phyloP scores from a whole-genome alignment of 768 basidiomycete genomes.

The Lyophyllum semitale region DNA sequence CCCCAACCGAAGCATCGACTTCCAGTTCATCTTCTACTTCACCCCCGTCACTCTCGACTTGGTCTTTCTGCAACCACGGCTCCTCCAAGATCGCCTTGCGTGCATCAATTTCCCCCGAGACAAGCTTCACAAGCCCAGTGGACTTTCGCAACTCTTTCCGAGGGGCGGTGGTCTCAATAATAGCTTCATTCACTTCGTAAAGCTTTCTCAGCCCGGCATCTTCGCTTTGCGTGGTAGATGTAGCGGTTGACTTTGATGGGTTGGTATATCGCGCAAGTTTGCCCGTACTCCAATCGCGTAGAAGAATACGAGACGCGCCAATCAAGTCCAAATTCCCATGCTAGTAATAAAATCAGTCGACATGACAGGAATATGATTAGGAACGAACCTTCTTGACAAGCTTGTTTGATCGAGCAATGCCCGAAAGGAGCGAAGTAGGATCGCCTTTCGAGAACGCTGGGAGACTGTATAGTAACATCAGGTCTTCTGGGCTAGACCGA shows the following conservation, averaged over 20 bases:
- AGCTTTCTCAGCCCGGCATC: slow-evolving; percentile 25
- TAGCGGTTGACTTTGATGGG: slow-evolving; percentile 36
- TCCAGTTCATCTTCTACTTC: slow-evolving; percentile 38
- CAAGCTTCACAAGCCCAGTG: slow-evolving; percentile 59
- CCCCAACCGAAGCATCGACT: slow-evolving; percentile 29
- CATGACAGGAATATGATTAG: background rate
- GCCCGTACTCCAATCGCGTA: slow-evolving; percentile 84
- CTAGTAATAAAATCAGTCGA: slow-evolving; percentile 37
- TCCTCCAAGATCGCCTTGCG: slow-evolving; percentile 40
- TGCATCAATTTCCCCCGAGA: slow-evolving; percentile 33
- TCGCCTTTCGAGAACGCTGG: slow-evolving; percentile 78
- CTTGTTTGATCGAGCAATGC: slow-evolving; percentile 72
- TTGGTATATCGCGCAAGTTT: slow-evolving; percentile 73
- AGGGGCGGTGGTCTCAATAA: slow-evolving; percentile 48
- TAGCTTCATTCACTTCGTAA: slow-evolving; percentile 48
- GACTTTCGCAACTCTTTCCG: slow-evolving; percentile 71
- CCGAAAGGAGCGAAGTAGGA: slow-evolving; percentile 70
- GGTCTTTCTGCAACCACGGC: slow-evolving; percentile 37
- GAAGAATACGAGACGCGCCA: slow-evolving; percentile 74
- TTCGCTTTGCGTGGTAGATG: slow-evolving; percentile 9
- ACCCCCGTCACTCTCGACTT: slow-evolving; percentile 36
- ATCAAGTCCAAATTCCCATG: slow-evolving; percentile 71
- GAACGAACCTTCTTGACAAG: slow-evolving; percentile 73
- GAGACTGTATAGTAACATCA: slow-evolving; percentile 87
- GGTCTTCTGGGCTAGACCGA: slow-evolving; percentile 72